Base-by-base conservation (phyloP, 305 asterid genomes). In the Solanum hybrid region DNA sequence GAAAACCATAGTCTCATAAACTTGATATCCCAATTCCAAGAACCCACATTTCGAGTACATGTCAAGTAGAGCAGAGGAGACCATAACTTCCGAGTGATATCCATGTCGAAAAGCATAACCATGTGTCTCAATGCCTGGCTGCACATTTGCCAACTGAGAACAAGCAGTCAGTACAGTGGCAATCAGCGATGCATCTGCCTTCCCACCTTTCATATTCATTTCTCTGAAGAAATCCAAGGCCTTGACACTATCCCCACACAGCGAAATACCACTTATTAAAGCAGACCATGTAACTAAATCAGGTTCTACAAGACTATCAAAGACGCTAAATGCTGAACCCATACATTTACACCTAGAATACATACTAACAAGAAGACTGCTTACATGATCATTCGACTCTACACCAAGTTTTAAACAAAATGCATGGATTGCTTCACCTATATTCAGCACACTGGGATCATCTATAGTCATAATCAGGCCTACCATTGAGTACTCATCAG, bases 1-100 rank as follows among this genome's bases (percentile, higher is more conserved):
- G 27, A 22, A 88, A 7, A 93, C 93, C 97, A 92, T 94, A 82
- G 66, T 86, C 20, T 91, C 90, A 86, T 94, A 95, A 88, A 96
- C 95, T 42, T 26, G 92, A 40, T 93, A 87, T 75, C 95, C 95
- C 90, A 78, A 84, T 8, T 92, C 95, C 94, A 97, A 90, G 94
- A 95, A 95, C 42, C 99, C 99, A 77, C 99, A 96, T 94, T 97
- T 97, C 0, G 97, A 93, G 75, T 96, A 96, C 98, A 95, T 97
- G 93, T 96, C 98, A 79, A 95, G 90, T 20, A 96, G 95, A 80
- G 98, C 95, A 87, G 99, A 95, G 36, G 98, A 93, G 35, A 97
- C 98, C 76, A 89, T 80, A 66, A 95, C 89, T 51, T 90, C 93
- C 24, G 34, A 38, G 88, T 88, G 89, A 69, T 42, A 89, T 79